Evolutionary conservation across 306 rosid species (phyloP).

Genomic region (Macrotyloma uniflorum): DNA sequence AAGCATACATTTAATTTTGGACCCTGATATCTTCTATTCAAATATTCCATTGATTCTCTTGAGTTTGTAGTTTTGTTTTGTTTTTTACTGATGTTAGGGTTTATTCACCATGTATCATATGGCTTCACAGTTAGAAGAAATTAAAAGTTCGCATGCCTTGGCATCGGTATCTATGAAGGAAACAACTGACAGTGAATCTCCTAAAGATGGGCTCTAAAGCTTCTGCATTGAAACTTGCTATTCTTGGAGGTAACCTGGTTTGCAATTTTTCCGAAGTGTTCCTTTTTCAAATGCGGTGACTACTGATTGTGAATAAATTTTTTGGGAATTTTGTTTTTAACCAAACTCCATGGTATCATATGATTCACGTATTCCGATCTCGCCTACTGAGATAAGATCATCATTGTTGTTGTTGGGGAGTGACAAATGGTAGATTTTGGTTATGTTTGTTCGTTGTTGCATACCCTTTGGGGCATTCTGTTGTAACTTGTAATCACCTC

Average conservation of each 20-base stretch:
- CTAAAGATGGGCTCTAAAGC: constrained; percentile 52
- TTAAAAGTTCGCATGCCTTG: constrained; percentile 50
- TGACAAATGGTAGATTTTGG: neutral
- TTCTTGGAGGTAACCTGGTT: constrained; percentile 38
- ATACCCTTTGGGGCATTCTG: neutral
- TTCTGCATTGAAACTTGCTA: neutral
- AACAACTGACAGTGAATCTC: constrained; percentile 54
- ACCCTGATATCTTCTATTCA: neutral
- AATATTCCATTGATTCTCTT: constrained; percentile 17
- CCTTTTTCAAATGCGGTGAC: neutral
- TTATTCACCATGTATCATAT: constrained; percentile 10
- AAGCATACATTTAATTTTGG: constrained; percentile 11
- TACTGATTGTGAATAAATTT: neutral
- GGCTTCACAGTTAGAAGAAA: constrained; percentile 69
- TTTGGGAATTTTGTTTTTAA: neutral
- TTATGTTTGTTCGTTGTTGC: constrained; percentile 4
- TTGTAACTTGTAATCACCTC: constrained; percentile 25
- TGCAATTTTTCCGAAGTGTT: neutral
- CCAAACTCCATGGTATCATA: neutral
- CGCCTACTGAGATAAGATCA: neutral
- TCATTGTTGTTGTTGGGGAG: neutral
- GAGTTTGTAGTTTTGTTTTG: constrained; percentile 23
- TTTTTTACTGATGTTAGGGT: constrained; percentile 12
- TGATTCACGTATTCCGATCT: neutral
- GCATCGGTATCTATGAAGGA: constrained; percentile 57